Base-by-base conservation (phyloP, 495 filamentous ascomycete genomes). In the Trichoderma erinaceum region DNA sequence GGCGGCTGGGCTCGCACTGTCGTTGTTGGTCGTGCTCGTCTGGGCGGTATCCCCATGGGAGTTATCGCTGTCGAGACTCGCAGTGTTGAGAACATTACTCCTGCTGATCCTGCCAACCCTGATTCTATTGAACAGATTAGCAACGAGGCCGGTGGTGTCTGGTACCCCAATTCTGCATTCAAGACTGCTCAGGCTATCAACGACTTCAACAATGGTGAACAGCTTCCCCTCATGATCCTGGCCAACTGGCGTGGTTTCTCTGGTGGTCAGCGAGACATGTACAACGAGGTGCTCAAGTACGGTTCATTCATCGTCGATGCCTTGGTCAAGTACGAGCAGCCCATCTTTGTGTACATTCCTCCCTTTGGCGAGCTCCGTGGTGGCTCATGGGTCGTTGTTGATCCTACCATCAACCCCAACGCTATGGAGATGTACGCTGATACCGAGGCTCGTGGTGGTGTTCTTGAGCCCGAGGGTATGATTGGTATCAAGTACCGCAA, bases 191-290 rank as follows among this genome's bases (percentile, higher is more conserved):
- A 99, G 77, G 95, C 95, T 67, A 95, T 99, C 78, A 92, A 88
- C 70, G 95, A 99, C 85, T 99, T 99, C 87, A 99, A 97, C 88
- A 87, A 96, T 72, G 95, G 95, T 76, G 95, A 99, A 80, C 95
- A 98, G 83, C 86, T 99, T 69, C 95, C 95, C 58, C 83, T 99
- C 69, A 97, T 99, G 92, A 98, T 99, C 79, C 86, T 99, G 63
- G 95, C 95, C 78, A 99, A 99, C 85, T 99, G 95, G 95, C 86
- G 95, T 85, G 95, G 95, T 81, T 99, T 99, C 90, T 97, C 95
- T 67, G 95, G 95, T 83, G 95, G 95, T 65, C 95, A 99, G 81
- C 91, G 93, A 73, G 95, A 99, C 78, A 99, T 99, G 95, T 99
- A 97, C 87, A 97, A 97, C 81, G 95, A 99, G 79, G 96, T 99